These are phyloP conservation scores for Colletotrichum cuscutae DNA, from an alignment of 2,329 filamentous ascomycete species.

Conservation along the genomic window DNA sequence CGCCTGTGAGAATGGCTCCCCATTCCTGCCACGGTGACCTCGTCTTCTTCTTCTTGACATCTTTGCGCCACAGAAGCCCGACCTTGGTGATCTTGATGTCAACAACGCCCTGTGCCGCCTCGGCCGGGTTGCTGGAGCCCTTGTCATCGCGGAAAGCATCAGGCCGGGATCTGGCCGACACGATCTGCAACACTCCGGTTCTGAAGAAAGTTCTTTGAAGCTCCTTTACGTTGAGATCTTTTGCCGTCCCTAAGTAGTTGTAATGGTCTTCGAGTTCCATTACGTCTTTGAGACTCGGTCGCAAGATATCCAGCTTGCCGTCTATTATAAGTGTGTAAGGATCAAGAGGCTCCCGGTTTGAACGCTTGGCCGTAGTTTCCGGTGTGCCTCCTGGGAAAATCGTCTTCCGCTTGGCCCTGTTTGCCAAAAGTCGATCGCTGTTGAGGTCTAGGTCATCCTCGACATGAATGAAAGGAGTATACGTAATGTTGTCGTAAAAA, in stretches of 20 bases:
- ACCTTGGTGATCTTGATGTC: slow-evolving; percentile 99
- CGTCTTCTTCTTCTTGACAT: slow-evolving; percentile 91
- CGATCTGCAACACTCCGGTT: slow-evolving; percentile 92
- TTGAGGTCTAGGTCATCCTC: slow-evolving; percentile 90
- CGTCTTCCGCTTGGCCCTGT: slow-evolving; percentile 77
- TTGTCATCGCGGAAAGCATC: slow-evolving; percentile 95
- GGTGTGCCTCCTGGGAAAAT: slow-evolving; percentile 73
- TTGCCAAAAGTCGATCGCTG: slow-evolving; percentile 75
- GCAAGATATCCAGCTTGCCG: slow-evolving; percentile 81
- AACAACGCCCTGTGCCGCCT: slow-evolving; percentile 90
- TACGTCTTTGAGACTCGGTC: slow-evolving; percentile 89
- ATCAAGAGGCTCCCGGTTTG: slow-evolving; percentile 86
- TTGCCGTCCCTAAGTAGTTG: slow-evolving; percentile 81
- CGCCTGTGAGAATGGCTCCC: slow-evolving; percentile 96
- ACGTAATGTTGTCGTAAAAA: slow-evolving; percentile 98
- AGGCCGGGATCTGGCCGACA: slow-evolving; percentile 91
- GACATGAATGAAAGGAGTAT: slow-evolving; percentile 97
- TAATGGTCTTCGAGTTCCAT: slow-evolving; percentile 94
- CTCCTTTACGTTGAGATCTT: slow-evolving; percentile 81
- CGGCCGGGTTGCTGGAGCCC: slow-evolving; percentile 84
- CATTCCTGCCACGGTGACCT: slow-evolving; percentile 98
- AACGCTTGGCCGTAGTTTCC: slow-evolving; percentile 69
- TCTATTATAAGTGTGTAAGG: slow-evolving; percentile 96
- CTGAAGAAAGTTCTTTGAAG: slow-evolving; percentile 91
- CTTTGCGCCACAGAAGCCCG: slow-evolving; percentile 93